Base-by-base conservation (phyloP, 228 moss, liverwort and hornwort species). In the Sphagnum fallax region DNA sequence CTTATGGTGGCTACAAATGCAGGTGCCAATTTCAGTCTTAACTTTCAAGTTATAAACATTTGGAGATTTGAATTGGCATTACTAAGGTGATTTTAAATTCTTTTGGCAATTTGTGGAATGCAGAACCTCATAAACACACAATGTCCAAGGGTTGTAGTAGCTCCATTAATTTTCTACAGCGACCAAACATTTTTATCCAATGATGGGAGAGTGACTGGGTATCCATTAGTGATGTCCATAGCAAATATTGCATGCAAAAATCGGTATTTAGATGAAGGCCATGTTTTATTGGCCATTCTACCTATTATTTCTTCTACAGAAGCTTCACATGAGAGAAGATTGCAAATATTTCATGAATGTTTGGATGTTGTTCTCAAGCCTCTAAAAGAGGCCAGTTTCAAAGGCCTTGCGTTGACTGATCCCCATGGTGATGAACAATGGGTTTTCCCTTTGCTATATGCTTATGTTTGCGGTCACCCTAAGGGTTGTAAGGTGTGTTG, bases 181-280 rank as follows among this genome's bases (percentile, higher is more conserved):
- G 65, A 65, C 49, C 66, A 67, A 48, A 67, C 66, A 12, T 50
- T 48, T 10, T 48, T 65, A 49, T 65, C 65, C 52, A 69, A 69
- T 12, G 69, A 71, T 71, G 61, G 62, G 13, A 71, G 13, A 50
- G 62, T 71, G 12, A 47, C 62, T 47, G 62, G 70, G 4, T 63
- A 71, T 62, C 70, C 70, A 11, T 15, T 71, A 5, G 62, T 71
- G 14, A 62, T 71, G 62, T 9, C 47, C 6, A 6, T 71, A 5
- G 70, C 47, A 61, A 71, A 71, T 15, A 71, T 71, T 9, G 61
- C 70, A 10, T 71, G 70, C 61, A 49, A 61, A 61, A 50, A 62
- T 63, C 12, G 70, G 13, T 61, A 50, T 60, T 49, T 71, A 48
- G 70, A 71, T 49, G 61, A 71, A 9, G 62, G 70, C 47, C 70